phyloP scores from a whole-genome alignment of 352 stramenopile species.

The Lagenidium giganteum region DNA sequence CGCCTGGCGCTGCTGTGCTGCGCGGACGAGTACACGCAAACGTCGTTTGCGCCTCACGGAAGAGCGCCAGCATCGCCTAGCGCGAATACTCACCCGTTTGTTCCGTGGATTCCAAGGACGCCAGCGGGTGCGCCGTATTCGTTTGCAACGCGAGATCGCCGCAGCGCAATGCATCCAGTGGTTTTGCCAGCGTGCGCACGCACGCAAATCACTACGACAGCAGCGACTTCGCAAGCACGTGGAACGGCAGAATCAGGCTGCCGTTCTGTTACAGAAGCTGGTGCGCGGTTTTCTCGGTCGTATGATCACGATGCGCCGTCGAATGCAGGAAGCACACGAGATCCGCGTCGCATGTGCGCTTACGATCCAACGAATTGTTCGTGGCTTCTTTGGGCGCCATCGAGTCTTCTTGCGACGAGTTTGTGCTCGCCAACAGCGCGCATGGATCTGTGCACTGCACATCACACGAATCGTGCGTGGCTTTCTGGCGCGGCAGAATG shows the following conservation, averaged over 20 bases:
- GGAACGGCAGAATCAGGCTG: slow-evolving; percentile 19
- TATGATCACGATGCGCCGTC: slow-evolving; percentile 21
- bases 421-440: slow-evolving; percentile 21
- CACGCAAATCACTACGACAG: slow-evolving; percentile 21
- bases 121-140: slow-evolving; percentile 30
- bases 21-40: slow-evolving; percentile 19
- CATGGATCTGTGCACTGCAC: slow-evolving; percentile 29
- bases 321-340: slow-evolving; percentile 24
- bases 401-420: slow-evolving; percentile 22
- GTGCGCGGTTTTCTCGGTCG: slow-evolving; percentile 30
- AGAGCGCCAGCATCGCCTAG: slow-evolving; percentile 21
- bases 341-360: slow-evolving; percentile 43
- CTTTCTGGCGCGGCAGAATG: slow-evolving; percentile 34
- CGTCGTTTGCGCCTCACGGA: slow-evolving; percentile 16
- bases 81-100: slow-evolving; percentile 17
- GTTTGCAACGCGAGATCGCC: slow-evolving; percentile 17
- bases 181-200: slow-evolving; percentile 21
- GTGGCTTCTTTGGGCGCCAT: slow-evolving; percentile 37
- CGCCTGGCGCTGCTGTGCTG: slow-evolving; percentile 27
- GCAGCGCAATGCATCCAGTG: slow-evolving; percentile 41
- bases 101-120: slow-evolving; percentile 44
- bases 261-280: slow-evolving; percentile 31
- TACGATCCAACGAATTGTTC: slow-evolving; percentile 40
- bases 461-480: slow-evolving; percentile 47
- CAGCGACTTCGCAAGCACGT: slow-evolving; percentile 2